These are phyloP conservation scores for Dryas octopetala DNA, from an alignment of 306 rosid genomes.

Conservation along the genomic window DNA sequence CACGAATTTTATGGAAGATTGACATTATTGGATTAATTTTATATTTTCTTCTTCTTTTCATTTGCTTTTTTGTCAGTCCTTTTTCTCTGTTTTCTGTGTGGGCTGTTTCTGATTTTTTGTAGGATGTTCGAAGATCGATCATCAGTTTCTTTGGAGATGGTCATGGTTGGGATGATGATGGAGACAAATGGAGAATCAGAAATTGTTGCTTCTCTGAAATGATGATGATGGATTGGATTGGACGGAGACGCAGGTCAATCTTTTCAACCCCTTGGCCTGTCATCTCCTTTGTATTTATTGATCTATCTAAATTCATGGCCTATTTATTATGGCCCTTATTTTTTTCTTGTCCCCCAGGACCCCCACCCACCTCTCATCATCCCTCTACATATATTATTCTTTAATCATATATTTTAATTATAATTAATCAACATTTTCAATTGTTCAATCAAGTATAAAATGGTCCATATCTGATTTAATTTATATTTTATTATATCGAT, in stretches of 20 bases:
- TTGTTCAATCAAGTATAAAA: background rate
- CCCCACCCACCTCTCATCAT: constrained; percentile 34
- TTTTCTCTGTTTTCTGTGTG: constrained; percentile 18
- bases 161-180: background rate
- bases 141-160: constrained; percentile 45
- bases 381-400: constrained; percentile 3
- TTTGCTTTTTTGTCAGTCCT: constrained; percentile 6
- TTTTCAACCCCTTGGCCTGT: constrained; percentile 47
- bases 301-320: constrained; percentile 52
- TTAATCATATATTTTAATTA: background rate
- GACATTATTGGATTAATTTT: constrained; percentile 27
- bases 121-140: constrained; percentile 48
- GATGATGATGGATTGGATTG: background rate
- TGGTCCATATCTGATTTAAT: background rate
- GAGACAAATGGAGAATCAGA: constrained; percentile 35
- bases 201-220: constrained; percentile 8
- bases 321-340: constrained; percentile 43
- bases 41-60: constrained; percentile 15
- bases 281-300: constrained; percentile 48
- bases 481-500: too few relatives aligned
- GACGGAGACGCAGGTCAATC: constrained; percentile 65
- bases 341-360: constrained; percentile 25
- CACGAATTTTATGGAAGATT: background rate
- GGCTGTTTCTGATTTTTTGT: constrained; percentile 18
- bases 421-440: background rate